Conservation (phyloP, 441 rosid species). For the Populus hybrid region DNA sequence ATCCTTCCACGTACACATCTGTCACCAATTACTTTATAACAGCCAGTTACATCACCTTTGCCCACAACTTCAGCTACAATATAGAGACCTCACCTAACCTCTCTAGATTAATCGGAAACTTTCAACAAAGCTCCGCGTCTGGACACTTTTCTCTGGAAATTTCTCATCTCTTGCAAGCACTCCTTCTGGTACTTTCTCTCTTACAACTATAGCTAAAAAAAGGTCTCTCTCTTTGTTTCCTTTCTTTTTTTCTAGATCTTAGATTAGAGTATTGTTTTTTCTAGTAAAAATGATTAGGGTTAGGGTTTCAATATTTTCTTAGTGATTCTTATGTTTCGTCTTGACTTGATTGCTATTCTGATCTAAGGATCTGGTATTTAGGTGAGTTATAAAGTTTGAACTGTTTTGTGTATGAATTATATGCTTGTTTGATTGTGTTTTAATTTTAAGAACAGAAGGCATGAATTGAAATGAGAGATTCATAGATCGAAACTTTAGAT, state of each 20-base stretch:
- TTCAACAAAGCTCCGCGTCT: slow-evolving; percentile 24
- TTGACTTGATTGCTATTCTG: neutral
- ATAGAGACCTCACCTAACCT: neutral
- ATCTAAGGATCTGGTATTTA: slow-evolving; percentile 6
- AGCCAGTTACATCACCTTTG: slow-evolving; percentile 20
- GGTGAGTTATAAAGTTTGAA: slow-evolving; percentile 3
- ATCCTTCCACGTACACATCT: slow-evolving; percentile 27
- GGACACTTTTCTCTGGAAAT: slow-evolving; percentile 17
- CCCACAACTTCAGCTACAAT: neutral
- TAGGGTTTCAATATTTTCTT: neutral
- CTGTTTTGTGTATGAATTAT: neutral
- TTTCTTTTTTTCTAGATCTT: neutral
- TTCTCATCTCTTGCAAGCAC: slow-evolving; percentile 15
- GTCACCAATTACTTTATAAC: slow-evolving; percentile 22
- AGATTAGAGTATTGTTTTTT: neutral
- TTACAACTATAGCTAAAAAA: neutral
- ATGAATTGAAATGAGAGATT: neutral
- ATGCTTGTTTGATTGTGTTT: neutral
- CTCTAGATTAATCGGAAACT: neutral
- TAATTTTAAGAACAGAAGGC: neutral
- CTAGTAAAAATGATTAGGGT: neutral
- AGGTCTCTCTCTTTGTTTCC: neutral
- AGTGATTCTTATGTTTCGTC: neutral
- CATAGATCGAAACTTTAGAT: neutral
- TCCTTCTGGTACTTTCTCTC: slow-evolving; percentile 26